A percentile compares a stretch with the other conserved stretches of the same genome.
These are phyloP conservation scores for Plasmodiophora brassicae DNA, from an alignment of 208 protist species.

Conservation along the genomic window DNA sequence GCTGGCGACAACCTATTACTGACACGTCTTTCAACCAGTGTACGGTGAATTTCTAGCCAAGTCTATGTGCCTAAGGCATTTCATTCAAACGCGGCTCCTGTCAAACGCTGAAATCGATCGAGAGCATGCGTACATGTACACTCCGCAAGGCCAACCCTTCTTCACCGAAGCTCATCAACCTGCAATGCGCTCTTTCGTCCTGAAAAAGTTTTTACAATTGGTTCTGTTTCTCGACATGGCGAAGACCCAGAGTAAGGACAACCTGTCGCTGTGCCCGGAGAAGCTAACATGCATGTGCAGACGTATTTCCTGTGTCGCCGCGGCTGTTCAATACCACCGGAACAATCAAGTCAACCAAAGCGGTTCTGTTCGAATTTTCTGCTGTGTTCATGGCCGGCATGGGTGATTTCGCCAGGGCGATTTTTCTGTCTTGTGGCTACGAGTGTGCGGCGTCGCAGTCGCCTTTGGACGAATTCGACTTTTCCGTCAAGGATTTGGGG, in stretches of 20 bases:
- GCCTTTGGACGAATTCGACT: neutral
- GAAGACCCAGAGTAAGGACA: neutral
- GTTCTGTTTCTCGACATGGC: slow-evolving; percentile 1
- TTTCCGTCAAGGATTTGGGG: neutral
- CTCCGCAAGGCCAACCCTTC: neutral
- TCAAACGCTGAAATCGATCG: neutral
- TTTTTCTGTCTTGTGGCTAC: neutral
- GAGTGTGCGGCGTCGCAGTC: neutral
- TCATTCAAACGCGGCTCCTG: neutral
- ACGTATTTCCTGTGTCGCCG: neutral
- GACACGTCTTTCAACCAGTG: slow-evolving; percentile 1
- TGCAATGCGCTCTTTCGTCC: neutral
- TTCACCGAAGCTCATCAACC: neutral
- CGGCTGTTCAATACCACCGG: neutral
- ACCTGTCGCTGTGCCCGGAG: neutral
- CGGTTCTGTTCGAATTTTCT: neutral
- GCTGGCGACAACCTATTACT: neutral
- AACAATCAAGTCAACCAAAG: neutral
- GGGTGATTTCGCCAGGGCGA: neutral
- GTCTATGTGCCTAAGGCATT: neutral
- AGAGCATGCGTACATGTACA: neutral
- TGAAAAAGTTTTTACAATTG: neutral
- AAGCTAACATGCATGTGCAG: neutral
- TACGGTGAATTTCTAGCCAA: neutral
- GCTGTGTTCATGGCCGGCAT: neutral